Evolutionary conservation across 441 rosid genomes (phyloP).

Genomic region (Croton setiger): DNA sequence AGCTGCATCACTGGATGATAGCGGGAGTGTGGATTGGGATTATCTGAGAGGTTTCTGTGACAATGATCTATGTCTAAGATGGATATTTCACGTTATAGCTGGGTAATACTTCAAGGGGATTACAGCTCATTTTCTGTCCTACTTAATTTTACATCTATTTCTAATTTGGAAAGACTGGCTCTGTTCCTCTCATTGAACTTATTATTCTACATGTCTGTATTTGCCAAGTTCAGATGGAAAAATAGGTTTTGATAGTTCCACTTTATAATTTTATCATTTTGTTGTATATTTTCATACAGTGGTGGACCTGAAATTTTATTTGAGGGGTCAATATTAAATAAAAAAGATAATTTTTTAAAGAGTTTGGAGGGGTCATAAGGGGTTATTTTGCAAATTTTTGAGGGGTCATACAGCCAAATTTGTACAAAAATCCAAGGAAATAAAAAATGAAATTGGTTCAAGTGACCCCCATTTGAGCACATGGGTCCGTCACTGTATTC

Average conservation of each 20-base stretch:
- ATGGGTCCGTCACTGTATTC: too few species aligned
- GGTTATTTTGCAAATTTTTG: too few species aligned
- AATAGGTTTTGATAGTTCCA: not conserved
- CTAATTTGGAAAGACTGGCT: not conserved
- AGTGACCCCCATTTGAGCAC: too few species aligned
- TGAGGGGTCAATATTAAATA: too few species aligned
- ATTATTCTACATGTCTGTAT: not conserved
- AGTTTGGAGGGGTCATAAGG: too few species aligned
- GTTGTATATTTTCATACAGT: not conserved
- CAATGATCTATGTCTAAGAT: not conserved
- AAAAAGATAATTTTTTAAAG: too few species aligned
- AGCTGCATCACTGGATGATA: not conserved
- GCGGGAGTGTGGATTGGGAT: not conserved
- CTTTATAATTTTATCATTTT: not conserved
- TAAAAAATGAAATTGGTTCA: too few species aligned
- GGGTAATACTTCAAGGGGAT: not conserved
- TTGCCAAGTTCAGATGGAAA: not conserved
- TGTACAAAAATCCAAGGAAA: too few species aligned
- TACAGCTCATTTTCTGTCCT: not conserved
- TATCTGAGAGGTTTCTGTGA: too few species aligned
- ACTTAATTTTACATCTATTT: not conserved
- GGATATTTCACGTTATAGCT: not conserved
- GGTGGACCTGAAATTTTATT: too few species aligned
- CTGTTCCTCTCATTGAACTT: not conserved
- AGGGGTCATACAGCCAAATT: too few species aligned